phyloP scores from a whole-genome alignment of 1,284 basidiomycete species.

The Cerrena zonata region DNA sequence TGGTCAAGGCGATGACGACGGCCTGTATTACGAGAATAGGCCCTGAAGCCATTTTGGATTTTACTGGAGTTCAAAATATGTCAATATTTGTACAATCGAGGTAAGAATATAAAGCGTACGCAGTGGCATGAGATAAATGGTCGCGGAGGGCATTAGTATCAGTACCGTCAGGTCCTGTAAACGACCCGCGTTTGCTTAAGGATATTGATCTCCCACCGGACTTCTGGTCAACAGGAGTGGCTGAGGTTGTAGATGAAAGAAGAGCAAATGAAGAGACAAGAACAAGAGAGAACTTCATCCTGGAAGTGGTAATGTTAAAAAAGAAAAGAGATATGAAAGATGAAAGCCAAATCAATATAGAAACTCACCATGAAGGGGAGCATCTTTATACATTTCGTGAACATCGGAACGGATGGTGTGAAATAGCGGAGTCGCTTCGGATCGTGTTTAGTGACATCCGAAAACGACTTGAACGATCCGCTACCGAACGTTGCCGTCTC shows the following conservation, averaged over 20 bases:
- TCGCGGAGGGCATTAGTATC: slow-evolving; percentile 11
- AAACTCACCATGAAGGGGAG: background rate
- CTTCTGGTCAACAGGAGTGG: slow-evolving; percentile 5
- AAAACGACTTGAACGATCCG: background rate
- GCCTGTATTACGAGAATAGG: slow-evolving; percentile 18
- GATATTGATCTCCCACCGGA: slow-evolving; percentile 4
- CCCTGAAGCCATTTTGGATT: slow-evolving; percentile 13
- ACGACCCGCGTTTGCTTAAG: slow-evolving; percentile 3
- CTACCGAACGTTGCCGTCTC: too few relatives aligned
- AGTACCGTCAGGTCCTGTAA: slow-evolving; percentile 1
- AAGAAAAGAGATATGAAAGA: background rate
- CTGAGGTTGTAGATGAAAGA: background rate
- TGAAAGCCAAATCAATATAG: background rate
- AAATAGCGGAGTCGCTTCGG: too few relatives aligned
- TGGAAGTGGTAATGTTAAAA: background rate
- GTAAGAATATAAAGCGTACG: too few relatives aligned
- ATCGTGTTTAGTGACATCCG: background rate
- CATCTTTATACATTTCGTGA: background rate
- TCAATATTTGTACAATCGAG: too few relatives aligned
- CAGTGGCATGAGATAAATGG: slow-evolving; percentile 7
- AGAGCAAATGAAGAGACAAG: background rate
- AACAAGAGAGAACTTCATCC: slow-evolving; percentile 8
- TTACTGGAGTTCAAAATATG: too few relatives aligned
- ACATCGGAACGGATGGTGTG: background rate
- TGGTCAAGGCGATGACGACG: slow-evolving; percentile 10